Evolutionary conservation across 1,284 basidiomycete genomes (phyloP), one percentile per base, ranked within the genome.

Genomic region (Rhodofomes roseus): DNA sequence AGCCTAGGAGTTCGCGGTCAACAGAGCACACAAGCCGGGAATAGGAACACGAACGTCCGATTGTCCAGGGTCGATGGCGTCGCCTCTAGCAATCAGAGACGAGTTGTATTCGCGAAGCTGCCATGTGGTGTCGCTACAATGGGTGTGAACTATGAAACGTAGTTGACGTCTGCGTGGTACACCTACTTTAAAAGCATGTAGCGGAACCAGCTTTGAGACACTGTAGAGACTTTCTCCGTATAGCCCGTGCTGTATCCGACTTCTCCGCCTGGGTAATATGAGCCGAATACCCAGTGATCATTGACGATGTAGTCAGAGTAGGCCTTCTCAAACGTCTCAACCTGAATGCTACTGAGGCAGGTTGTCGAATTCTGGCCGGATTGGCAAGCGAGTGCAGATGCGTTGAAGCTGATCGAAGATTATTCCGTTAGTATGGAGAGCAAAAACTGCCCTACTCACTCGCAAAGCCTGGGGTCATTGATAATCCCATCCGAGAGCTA

Each of bases 391-490:
- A 74, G 62, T 1, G 62, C 63, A 39, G 71, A 68, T 2, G 71
- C 68, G 8, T 66, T 64, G 62, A 73, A 74, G 54, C 66, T 66
- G 29, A 23, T 5, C 40, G 9, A 3, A 7, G 27, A 34, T 50
- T 54, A 54, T 39, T 23, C n/a, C 7, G 27, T 4, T n/a, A n/a
- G n/a, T 14, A 2, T 36, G 18, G 29, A 2, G 7, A 4, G 16
- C n/a, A 16, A 23, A 11, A 11, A 25, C 2, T 14, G 29, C 1
- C 3, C 12, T 20, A 51, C 65, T 27, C 29, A 68, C 62, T 67
- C 61, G 69, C 75, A 76, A 14, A 61, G 62, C 40, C 68, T 68
- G 2, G 75, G 74, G 44, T 74, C 70, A 54, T 68, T 71, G 56
- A 75, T 71, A 60, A 75, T 70, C 1, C 71, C 71, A 55, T 76